Conservation (phyloP, 2,329 filamentous ascomycete genomes). For the Xylaria sp. region DNA sequence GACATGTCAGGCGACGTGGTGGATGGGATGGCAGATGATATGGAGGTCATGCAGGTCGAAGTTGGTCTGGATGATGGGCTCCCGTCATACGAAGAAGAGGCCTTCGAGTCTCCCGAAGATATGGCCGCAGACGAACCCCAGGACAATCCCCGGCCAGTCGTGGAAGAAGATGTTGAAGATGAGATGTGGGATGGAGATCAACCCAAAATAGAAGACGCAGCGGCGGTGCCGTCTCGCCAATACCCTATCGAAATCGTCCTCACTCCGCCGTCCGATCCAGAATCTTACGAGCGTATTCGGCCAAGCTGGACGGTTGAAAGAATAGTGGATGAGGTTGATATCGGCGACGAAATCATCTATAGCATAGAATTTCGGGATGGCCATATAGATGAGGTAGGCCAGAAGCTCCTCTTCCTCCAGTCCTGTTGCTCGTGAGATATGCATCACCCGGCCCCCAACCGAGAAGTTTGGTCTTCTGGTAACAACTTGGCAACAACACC, state of each 20-base stretch:
- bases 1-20: neutral
- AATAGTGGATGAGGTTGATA: conserved; percentile 36
- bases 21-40: neutral
- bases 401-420: conserved; percentile 25
- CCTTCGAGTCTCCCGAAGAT: neutral
- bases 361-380: conserved; percentile 42
- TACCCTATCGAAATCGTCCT: conserved; percentile 37
- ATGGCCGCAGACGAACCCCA: neutral
- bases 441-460: neutral
- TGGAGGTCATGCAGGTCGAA: neutral
- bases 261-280: conserved; percentile 28
- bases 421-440: conserved; percentile 6
- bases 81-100: neutral
- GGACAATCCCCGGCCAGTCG: neutral
- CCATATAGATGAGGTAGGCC: conserved; percentile 47
- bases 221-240: conserved; percentile 9
- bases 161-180: conserved; percentile 1
- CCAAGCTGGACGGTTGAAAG: conserved; percentile 44
- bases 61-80: neutral
- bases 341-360: neutral
- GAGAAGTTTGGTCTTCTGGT: no score
- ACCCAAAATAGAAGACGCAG: neutral
- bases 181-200: neutral
- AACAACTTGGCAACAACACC: no score
- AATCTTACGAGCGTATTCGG: conserved; percentile 30